Conservation (phyloP, 2,329 filamentous ascomycete genomes). For the Reticulascus tulasneorum region DNA sequence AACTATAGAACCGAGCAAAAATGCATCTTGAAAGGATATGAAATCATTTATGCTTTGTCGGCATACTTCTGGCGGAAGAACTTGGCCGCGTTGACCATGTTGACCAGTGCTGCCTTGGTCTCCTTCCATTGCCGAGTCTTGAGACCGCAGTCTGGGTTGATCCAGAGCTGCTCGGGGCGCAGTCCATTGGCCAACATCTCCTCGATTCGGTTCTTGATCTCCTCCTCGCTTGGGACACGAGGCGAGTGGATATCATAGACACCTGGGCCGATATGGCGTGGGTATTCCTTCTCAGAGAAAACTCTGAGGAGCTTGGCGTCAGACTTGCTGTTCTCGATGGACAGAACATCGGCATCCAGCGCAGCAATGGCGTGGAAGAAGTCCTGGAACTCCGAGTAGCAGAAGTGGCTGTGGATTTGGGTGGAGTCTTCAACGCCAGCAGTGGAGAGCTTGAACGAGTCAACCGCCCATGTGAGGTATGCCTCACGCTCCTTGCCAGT, state of each 20-base stretch:
- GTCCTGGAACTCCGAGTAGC: slow-evolving; percentile 99
- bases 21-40: background rate
- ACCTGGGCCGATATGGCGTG: slow-evolving; percentile 96
- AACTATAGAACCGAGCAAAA: slow-evolving; percentile 7
- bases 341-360: slow-evolving; percentile 95
- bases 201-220: slow-evolving; percentile 95
- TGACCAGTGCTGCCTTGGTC: slow-evolving; percentile 91
- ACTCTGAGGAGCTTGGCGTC: slow-evolving; percentile 99
- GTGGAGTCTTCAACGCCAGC: slow-evolving; percentile 91
- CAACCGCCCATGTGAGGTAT: slow-evolving; percentile 96
- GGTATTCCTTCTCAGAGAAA: slow-evolving; percentile 96
- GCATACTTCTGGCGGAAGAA: slow-evolving; percentile 87
- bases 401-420: slow-evolving; percentile 99
- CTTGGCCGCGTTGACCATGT: slow-evolving; percentile 99
- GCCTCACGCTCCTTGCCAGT: slow-evolving; percentile 90
- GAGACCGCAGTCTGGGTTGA: slow-evolving; percentile 98
- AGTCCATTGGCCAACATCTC: slow-evolving; percentile 93
- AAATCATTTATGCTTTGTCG: slow-evolving; percentile 17
- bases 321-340: slow-evolving; percentile 99
- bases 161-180: slow-evolving; percentile 98
- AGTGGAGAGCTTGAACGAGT: slow-evolving; percentile 95
- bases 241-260: slow-evolving; percentile 99
- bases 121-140: slow-evolving; percentile 99
- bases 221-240: slow-evolving; percentile 92
- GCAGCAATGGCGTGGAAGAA: slow-evolving; percentile 99